These are phyloP conservation scores for Stephanodiscus triporus DNA, from an alignment of 108 stramenopile species.

Conservation along the genomic window DNA sequence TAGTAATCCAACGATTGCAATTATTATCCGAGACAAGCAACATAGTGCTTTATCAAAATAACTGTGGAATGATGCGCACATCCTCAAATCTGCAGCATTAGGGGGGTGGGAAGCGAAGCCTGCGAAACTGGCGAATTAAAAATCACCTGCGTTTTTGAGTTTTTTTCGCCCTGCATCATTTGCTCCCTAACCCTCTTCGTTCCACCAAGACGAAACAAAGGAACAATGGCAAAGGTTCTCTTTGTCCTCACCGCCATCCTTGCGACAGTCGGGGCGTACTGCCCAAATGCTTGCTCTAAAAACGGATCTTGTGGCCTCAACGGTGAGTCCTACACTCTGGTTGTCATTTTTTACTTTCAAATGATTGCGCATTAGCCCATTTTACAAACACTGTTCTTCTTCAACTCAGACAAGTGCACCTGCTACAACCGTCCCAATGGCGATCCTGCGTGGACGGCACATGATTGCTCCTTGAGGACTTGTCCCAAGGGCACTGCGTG, in stretches of 20 bases:
- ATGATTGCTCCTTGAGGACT: slow-evolving; percentile 80
- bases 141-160: background rate
- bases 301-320: slow-evolving; percentile 68
- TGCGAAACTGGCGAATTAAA: background rate
- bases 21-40: background rate
- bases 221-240: slow-evolving; percentile 23
- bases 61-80: background rate
- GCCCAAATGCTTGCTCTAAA: slow-evolving; percentile 65
- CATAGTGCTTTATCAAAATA: background rate
- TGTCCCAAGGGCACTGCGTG: slow-evolving; percentile 76
- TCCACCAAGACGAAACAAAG: background rate
- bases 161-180: background rate
- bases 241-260: slow-evolving; percentile 39
- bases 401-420: slow-evolving; percentile 62
- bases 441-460: slow-evolving; percentile 72
- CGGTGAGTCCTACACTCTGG: slow-evolving; percentile 27
- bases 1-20: too few relatives aligned
- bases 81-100: too few relatives aligned
- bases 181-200: background rate
- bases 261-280: slow-evolving; percentile 37
- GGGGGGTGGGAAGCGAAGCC: too few relatives aligned
- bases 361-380: background rate
- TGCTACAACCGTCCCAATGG: slow-evolving; percentile 75
- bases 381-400: background rate
- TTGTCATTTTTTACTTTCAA: background rate